Conservation (phyloP, 805 yeast species). For the Candida yuanshanica region DNA sequence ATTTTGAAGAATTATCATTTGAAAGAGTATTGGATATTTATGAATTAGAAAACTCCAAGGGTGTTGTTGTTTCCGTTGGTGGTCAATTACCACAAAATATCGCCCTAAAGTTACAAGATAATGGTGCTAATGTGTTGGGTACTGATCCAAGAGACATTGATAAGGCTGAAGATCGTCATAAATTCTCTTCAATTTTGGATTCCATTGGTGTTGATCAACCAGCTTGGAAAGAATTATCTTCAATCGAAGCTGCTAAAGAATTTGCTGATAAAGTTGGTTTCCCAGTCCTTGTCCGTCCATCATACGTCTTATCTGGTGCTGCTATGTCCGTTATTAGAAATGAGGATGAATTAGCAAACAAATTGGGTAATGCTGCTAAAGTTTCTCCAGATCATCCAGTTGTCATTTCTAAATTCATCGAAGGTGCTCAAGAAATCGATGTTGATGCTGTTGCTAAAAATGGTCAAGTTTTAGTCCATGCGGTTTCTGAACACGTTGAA, state of each 20-base stretch:
- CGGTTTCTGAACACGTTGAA: conserved; percentile 95
- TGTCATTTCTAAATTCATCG: conserved; percentile 91
- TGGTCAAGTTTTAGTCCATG: conserved; percentile 88
- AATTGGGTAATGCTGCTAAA: conserved; percentile 81
- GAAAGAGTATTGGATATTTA: conserved; percentile 98
- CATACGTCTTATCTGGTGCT: conserved; percentile 96
- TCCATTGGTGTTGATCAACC: conserved; percentile 95
- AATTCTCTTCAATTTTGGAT: conserved; percentile 90
- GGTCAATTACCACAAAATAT: conserved; percentile 98
- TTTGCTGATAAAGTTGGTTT: conserved; percentile 85
- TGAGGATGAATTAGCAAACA: conserved; percentile 72
- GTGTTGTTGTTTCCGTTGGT: conserved; percentile 94
- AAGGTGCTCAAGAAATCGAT: conserved; percentile 95
- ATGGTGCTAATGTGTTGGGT: conserved; percentile 87
- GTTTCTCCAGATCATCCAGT: conserved; percentile 97
- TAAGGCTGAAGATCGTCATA: conserved; percentile 97
- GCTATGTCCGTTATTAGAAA: conserved; percentile 93
- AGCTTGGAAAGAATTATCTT: conserved; percentile 92
- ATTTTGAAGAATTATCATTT: conserved; percentile 90
- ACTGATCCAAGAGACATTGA: conserved; percentile 94
- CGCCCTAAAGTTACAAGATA: conserved; percentile 73
- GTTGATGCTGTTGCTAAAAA: conserved; percentile 93
- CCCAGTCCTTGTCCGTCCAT: conserved; percentile 97
- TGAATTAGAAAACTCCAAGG: conserved; percentile 83
- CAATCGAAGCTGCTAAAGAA: conserved; percentile 74